Evolutionary conservation across 1,284 basidiomycete species (phyloP), one percentile per base, ranked within the genome.

Genomic region (Inonotus hispidus): DNA sequence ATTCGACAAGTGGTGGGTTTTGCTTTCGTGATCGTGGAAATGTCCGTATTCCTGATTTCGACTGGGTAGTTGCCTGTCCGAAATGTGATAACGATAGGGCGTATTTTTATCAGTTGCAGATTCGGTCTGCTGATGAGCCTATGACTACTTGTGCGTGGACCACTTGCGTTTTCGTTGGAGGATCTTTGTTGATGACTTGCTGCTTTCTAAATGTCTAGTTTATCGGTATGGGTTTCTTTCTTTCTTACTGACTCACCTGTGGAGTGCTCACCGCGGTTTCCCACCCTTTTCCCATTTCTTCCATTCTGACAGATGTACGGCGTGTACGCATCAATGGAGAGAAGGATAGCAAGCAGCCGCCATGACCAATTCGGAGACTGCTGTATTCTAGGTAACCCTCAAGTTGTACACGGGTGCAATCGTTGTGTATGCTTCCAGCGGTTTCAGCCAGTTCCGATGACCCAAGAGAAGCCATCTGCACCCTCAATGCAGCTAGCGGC

Each of bases 21-120:
- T 56, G 7, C n/a, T 32, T 21, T 14, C 35, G 13, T 43, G 41
- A 43, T 10, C 41, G 41, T 19, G 41, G 16, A 16, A 43, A 43
- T 43, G 41, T 43, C 41, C 41, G 41, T 43, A 53, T 43, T 7
- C 41, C 13, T 5, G 2, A 21, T 10, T 35, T 32, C 52, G 47
- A 63, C 52, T 35, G 27, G 14, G n/a, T 64, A 92, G 93, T 87
- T 19, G 83, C 82, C 19, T 99, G 95, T 73, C 88, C 90, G 14
- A 95, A 95, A 71, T 99, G 96, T 74, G 95, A 97, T 70, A 82
- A 91, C 69, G 82, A 84, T 43, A 79, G 88, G 60, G 94, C 96
- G 6, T 98, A 96, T 75, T 99, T 92, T 74, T 93, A 95, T 73
- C 95, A 98, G 76, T 77, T 98, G 19, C 96, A 99, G 73, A 99